Percentiles rank a stretch among this genome's conserved stretches.
Evolutionary conservation across 805 yeast species (phyloP).

Genomic region (Barnettozyma sp.): DNA sequence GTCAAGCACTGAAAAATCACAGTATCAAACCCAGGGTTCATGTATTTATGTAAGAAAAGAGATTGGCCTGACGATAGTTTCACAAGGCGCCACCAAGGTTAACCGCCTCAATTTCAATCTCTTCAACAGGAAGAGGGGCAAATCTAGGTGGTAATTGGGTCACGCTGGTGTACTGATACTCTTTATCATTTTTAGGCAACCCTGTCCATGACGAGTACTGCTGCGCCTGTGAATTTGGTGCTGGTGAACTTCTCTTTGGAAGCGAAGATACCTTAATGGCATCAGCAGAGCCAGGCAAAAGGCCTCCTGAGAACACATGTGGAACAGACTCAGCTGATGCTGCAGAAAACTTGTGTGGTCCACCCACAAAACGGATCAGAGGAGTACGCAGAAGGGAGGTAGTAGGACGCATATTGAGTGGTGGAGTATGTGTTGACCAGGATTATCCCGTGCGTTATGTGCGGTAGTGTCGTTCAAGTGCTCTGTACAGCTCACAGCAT

Average conservation of each 20-base stretch:
- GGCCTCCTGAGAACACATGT: slow-evolving; percentile 39
- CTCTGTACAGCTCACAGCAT: too few species aligned
- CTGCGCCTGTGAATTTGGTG: slow-evolving; percentile 16
- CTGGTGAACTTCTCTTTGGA: slow-evolving; percentile 13
- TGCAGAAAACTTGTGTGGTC: slow-evolving; percentile 50
- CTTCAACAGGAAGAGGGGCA: slow-evolving; percentile 57
- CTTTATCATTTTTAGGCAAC: slow-evolving; percentile 49
- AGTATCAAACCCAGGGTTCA: too few species aligned
- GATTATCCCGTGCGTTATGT: background rate
- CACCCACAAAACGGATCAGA: slow-evolving; percentile 81
- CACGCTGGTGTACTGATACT: slow-evolving; percentile 43
- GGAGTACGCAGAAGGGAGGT: slow-evolving; percentile 33
- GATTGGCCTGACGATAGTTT: too few species aligned
- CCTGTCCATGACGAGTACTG: slow-evolving; percentile 13
- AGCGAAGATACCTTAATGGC: slow-evolving; percentile 21
- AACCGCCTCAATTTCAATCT: slow-evolving; percentile 67
- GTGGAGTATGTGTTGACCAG: background rate
- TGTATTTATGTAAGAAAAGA: too few species aligned
- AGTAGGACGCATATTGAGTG: slow-evolving; percentile 28
- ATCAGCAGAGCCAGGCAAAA: slow-evolving; percentile 31
- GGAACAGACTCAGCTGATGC: slow-evolving; percentile 33
- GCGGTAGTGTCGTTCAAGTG: background rate
- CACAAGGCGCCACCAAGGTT: slow-evolving; percentile 71
- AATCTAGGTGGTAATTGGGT: slow-evolving; percentile 67
- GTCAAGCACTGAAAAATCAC: background rate